A percentile compares a stretch with the other conserved stretches of the same genome.
Evolutionary conservation across 345 rosid species (phyloP).

Genomic region (Ceriops tagal): DNA sequence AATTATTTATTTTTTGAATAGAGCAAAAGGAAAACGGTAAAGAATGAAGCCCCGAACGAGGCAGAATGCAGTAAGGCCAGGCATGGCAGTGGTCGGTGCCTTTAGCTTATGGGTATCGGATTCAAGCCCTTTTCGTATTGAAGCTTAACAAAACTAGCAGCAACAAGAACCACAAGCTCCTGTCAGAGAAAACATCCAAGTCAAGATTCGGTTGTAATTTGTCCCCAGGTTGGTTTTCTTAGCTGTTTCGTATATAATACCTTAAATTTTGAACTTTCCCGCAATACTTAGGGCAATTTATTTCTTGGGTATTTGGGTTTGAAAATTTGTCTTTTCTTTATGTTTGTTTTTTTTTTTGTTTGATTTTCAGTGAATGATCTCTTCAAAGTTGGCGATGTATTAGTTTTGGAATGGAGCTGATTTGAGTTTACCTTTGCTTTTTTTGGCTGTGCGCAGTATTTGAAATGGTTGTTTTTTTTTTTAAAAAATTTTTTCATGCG

Average conservation of each 20-base stretch:
- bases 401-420: too few relatives aligned
- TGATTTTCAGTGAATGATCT: too few relatives aligned
- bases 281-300: neutral
- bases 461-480: neutral
- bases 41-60: conserved; percentile 20
- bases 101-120: conserved; percentile 68
- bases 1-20: too few relatives aligned
- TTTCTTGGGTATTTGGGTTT: neutral
- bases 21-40: conserved; percentile 1
- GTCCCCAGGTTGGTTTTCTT: conserved; percentile 2
- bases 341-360: neutral
- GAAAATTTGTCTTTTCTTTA: neutral
- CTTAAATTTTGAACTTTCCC: neutral
- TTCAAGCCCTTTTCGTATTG: conserved; percentile 61
- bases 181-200: neutral
- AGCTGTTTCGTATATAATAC: neutral
- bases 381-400: too few relatives aligned
- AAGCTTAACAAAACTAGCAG: conserved; percentile 31
- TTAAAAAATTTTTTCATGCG: neutral
- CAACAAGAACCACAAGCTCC: neutral
- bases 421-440: too few relatives aligned
- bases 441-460: neutral
- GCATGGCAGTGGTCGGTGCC: conserved; percentile 55
- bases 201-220: neutral
- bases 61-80: conserved; percentile 48